A percentile compares a stretch with the other conserved stretches of the same genome.
Conservation (phyloP, 2,329 filamentous ascomycete genomes). For the Fusarium keratoplasticum region DNA sequence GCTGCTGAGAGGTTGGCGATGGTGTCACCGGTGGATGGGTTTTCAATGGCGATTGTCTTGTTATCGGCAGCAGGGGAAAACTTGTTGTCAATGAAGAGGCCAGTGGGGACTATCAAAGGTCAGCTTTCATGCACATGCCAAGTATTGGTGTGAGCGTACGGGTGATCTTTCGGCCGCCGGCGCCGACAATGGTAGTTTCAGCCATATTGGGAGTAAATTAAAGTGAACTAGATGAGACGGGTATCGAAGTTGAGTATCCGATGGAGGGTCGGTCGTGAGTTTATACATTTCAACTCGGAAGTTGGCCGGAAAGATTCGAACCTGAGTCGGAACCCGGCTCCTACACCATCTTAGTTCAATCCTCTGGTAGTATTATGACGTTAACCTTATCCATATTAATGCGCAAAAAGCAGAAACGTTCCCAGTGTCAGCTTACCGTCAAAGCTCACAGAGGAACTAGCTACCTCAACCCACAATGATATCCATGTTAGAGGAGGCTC, state of each 20-base stretch:
- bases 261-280: neutral
- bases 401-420: neutral
- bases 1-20: conserved; percentile 3
- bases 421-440: neutral
- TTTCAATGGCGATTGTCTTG: neutral
- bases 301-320: neutral
- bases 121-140: neutral
- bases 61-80: neutral
- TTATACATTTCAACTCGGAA: neutral
- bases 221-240: neutral
- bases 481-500: neutral
- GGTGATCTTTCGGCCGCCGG: neutral
- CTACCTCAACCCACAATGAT: neutral
- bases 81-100: conserved; percentile 11
- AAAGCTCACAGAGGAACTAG: neutral
- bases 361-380: neutral
- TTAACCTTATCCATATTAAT: neutral
- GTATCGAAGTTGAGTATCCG: neutral
- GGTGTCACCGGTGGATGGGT: neutral
- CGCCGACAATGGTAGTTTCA: neutral
- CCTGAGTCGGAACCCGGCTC: neutral
- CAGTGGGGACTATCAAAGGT: neutral
- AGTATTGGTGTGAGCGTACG: neutral
- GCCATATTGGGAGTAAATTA: neutral
- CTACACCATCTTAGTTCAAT: neutral